phyloP scores from a whole-genome alignment of 2,329 filamentous ascomycete species.

The Colletotrichum theobromicola region DNA sequence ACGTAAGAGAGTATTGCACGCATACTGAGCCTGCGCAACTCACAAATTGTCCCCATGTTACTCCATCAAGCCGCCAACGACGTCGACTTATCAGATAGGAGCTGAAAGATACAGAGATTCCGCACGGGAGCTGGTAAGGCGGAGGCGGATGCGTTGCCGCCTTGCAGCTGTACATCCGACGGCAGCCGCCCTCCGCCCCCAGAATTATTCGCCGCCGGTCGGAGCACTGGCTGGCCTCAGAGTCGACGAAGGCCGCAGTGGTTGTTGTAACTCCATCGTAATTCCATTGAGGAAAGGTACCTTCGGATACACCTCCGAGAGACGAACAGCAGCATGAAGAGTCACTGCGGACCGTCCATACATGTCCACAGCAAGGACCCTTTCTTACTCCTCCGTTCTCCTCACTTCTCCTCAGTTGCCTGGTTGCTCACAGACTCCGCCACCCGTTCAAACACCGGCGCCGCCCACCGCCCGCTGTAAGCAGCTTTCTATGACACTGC shows the following conservation, averaged over 20 bases:
- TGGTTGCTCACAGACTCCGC: neutral
- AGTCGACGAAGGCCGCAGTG: neutral
- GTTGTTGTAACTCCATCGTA: neutral
- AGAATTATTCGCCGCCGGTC: slow-evolving; percentile 1
- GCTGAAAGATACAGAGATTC: neutral
- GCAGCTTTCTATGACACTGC: slow-evolving; percentile 10
- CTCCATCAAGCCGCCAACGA: neutral
- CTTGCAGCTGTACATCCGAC: neutral
- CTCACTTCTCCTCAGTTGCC: too few relatives aligned
- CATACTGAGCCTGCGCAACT: neutral
- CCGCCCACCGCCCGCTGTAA: neutral
- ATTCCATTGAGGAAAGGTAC: neutral
- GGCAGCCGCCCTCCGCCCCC: slow-evolving; percentile 5
- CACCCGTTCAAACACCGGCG: slow-evolving; percentile 6
- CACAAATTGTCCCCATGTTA: neutral
- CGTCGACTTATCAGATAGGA: neutral
- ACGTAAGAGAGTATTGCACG: neutral
- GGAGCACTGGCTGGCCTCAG: neutral
- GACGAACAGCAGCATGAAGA: neutral
- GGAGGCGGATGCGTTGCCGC: neutral
- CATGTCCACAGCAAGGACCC: neutral
- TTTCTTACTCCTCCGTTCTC: neutral
- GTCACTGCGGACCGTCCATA: neutral
- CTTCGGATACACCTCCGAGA: neutral
- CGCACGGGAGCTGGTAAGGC: neutral